Conservation (phyloP, 441 rosid genomes). For the Pelargonium citronellum region DNA sequence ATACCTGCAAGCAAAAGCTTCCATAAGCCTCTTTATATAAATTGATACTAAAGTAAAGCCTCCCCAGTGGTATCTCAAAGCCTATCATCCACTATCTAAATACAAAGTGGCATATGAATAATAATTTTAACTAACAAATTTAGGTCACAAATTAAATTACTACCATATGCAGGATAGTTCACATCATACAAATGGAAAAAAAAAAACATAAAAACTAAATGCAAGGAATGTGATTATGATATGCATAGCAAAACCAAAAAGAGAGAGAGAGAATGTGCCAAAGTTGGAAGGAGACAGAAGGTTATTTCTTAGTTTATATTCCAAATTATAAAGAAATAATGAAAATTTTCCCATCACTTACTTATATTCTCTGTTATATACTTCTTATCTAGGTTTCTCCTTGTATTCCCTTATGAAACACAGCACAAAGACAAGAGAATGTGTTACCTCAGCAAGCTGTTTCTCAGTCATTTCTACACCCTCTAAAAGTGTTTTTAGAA, state of each 20-base stretch:
- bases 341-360: not conserved
- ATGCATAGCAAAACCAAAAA: too few species aligned
- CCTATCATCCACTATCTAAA: not conserved
- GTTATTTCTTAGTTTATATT: too few species aligned
- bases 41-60: too few species aligned
- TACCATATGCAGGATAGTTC: too few species aligned
- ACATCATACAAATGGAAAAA: too few species aligned
- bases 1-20: constrained; percentile 44
- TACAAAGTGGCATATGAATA: not conserved
- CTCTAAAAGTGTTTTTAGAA: constrained; percentile 70
- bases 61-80: not conserved
- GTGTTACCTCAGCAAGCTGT: constrained; percentile 66
- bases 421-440: not conserved
- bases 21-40: not conserved
- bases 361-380: not conserved
- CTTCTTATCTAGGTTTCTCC: not conserved
- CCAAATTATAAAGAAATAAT: too few species aligned
- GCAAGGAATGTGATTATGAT: too few species aligned
- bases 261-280: too few species aligned
- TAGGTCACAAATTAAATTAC: too few species aligned
- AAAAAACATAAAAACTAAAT: too few species aligned
- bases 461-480: constrained; percentile 99
- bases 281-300: too few species aligned
- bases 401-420: not conserved
- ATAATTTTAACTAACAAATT: too few species aligned